phyloP scores from a whole-genome alignment of 116 monocot species.

The Zostera marina region DNA sequence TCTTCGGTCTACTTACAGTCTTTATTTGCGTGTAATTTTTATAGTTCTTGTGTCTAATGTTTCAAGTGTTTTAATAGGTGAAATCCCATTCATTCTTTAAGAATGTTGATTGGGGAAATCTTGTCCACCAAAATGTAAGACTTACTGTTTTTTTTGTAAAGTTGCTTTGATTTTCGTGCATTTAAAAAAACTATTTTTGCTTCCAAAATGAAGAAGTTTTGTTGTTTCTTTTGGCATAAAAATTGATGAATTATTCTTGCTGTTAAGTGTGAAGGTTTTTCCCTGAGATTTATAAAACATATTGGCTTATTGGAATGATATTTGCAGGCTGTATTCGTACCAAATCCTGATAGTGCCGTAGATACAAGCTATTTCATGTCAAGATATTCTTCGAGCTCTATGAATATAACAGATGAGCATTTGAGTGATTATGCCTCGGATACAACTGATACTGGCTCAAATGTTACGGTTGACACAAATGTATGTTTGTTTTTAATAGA shows the following conservation, averaged over 20 bases:
- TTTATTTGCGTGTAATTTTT: background rate
- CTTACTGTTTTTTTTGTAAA: background rate
- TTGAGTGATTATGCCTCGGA: conserved; percentile 30
- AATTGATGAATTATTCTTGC: background rate
- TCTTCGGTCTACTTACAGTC: background rate
- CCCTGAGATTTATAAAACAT: background rate
- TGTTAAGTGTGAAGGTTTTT: background rate
- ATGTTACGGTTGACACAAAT: conserved; percentile 11
- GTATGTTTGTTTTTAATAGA: no score
- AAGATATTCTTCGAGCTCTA: conserved; percentile 31
- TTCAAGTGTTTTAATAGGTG: conserved; percentile 26
- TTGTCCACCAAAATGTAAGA: conserved; percentile 48
- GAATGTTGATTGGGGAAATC: conserved; percentile 49
- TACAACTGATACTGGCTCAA: conserved; percentile 22
- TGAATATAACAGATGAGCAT: conserved; percentile 16
- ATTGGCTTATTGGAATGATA: background rate
- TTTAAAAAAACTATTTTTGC: background rate
- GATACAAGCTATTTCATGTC: conserved; percentile 72
- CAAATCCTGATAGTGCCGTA: conserved; percentile 51
- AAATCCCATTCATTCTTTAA: conserved; percentile 55
- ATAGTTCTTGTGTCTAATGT: background rate
- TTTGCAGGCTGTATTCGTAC: conserved; percentile 62
- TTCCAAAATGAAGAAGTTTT: background rate
- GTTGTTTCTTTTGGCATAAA: background rate
- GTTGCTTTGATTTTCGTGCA: background rate